Conservation (phyloP, 352 stramenopile species). For the Elongisporangium prolatum region DNA sequence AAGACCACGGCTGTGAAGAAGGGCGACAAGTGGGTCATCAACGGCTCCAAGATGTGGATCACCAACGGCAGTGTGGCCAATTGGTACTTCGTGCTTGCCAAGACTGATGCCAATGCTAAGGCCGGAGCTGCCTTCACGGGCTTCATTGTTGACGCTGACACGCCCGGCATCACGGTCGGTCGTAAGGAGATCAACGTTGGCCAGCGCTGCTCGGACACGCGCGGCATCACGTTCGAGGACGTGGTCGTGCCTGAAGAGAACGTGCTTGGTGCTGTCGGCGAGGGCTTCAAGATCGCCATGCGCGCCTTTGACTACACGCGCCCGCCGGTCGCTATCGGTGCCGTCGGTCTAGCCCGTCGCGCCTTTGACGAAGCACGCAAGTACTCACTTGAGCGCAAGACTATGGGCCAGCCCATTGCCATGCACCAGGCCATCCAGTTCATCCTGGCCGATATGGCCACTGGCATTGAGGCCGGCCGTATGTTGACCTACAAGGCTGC, state of each 20-base stretch:
- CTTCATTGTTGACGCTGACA: constrained; percentile 88
- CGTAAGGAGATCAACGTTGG: constrained; percentile 91
- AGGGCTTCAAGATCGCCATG: constrained; percentile 93
- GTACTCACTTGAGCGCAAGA: constrained; percentile 85
- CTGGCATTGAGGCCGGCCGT: constrained; percentile 81
- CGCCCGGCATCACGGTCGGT: constrained; percentile 81
- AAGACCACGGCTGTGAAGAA: constrained; percentile 91
- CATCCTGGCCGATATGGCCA: constrained; percentile 90
- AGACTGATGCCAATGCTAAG: constrained; percentile 74
- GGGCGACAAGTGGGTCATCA: constrained; percentile 91
- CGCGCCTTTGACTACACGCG: constrained; percentile 90
- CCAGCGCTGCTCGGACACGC: constrained; percentile 88
- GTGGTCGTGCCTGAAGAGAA: constrained; percentile 86
- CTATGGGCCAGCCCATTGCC: constrained; percentile 83
- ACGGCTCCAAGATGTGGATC: constrained; percentile 94
- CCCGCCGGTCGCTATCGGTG: constrained; percentile 82
- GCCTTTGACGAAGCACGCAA: constrained; percentile 88
- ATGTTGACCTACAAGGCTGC: constrained; percentile 86
- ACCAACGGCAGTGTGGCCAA: constrained; percentile 90
- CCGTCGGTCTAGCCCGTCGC: constrained; percentile 79
- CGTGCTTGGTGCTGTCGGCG: constrained; percentile 79
- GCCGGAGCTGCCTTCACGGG: constrained; percentile 84
- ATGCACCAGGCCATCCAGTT: constrained; percentile 87
- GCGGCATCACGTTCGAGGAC: constrained; percentile 89
- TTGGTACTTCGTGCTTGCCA: constrained; percentile 90